A percentile compares a stretch with the other conserved stretches of the same genome.
phyloP scores from a whole-genome alignment of 2,329 filamentous ascomycete genomes.

The Fusarium acutatum region DNA sequence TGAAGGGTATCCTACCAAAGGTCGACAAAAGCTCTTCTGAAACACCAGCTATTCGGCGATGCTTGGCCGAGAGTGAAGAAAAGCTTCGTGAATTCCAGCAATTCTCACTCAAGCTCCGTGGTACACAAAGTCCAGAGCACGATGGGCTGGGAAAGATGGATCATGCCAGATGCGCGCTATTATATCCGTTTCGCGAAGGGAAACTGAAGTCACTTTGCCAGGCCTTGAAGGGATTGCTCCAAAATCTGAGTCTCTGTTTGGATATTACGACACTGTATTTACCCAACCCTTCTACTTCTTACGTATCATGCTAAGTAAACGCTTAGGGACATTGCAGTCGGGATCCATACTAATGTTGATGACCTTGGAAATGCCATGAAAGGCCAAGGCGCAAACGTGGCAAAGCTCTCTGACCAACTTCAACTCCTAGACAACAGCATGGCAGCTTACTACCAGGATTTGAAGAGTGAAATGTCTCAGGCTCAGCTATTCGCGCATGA shows the following conservation, averaged over 20 bases:
- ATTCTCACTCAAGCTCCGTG: neutral
- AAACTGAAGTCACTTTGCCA: neutral
- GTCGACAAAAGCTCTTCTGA: rapidly evolving
- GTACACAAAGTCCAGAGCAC: rapidly evolving
- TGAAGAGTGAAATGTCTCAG: rapidly evolving
- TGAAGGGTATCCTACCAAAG: neutral
- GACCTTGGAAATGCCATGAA: rapidly evolving
- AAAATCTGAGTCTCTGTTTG: rapidly evolving
- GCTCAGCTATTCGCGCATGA: neutral
- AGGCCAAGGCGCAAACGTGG: neutral
- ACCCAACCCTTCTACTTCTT: rapidly evolving
- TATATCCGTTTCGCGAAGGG: neutral
- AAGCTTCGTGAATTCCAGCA: neutral
- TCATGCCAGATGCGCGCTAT: rapidly evolving
- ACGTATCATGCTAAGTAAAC: rapidly evolving
- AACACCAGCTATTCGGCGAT: neutral
- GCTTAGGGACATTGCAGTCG: rapidly evolving
- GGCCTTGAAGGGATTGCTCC: rapidly evolving
- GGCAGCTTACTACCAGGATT: rapidly evolving
- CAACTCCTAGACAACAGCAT: rapidly evolving
- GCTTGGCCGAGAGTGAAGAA: neutral
- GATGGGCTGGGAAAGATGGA: rapidly evolving
- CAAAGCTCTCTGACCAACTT: neutral
- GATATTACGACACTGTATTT: rapidly evolving
- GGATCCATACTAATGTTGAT: neutral